phyloP scores from a whole-genome alignment of 2,329 filamentous ascomycete genomes.

The Aureobasidium sp. region DNA sequence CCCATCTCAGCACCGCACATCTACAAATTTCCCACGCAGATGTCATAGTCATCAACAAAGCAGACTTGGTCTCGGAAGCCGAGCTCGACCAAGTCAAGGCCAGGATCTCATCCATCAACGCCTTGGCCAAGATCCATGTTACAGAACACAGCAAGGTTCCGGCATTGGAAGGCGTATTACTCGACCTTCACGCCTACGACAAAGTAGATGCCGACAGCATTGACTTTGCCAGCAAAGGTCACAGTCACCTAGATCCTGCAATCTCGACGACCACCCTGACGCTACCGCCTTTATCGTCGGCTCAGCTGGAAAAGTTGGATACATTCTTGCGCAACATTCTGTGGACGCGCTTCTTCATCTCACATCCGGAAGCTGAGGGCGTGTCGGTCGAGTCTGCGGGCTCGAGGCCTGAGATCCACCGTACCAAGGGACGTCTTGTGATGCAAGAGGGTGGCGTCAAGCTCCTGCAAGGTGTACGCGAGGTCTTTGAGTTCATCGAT shows the following conservation, averaged over 20 bases:
- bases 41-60: constrained; percentile 89
- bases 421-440: constrained; percentile 71
- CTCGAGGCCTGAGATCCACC: constrained; percentile 66
- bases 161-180: constrained; percentile 70
- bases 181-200: constrained; percentile 91
- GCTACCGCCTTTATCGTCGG: constrained; percentile 49
- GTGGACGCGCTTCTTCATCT: constrained; percentile 64
- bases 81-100: constrained; percentile 62
- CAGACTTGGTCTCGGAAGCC: constrained; percentile 64
- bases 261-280: constrained; percentile 61
- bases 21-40: constrained; percentile 96
- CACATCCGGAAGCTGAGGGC: constrained; percentile 11
- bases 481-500: constrained; percentile 87
- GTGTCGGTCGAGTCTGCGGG: constrained; percentile 1
- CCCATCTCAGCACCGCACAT: constrained; percentile 82
- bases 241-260: constrained; percentile 79
- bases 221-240: constrained; percentile 64
- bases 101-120: constrained; percentile 78
- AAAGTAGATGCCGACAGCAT: constrained; percentile 56
- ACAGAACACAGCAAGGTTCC: constrained; percentile 75
- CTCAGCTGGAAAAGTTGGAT: constrained; percentile 59
- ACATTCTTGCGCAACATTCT: constrained; percentile 73
- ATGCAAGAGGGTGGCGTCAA: constrained; percentile 57
- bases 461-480: constrained; percentile 83
- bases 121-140: constrained; percentile 71